These are phyloP conservation scores for Coprinopsis strossmayeri DNA, from an alignment of 768 basidiomycete genomes.

Conservation along the genomic window DNA sequence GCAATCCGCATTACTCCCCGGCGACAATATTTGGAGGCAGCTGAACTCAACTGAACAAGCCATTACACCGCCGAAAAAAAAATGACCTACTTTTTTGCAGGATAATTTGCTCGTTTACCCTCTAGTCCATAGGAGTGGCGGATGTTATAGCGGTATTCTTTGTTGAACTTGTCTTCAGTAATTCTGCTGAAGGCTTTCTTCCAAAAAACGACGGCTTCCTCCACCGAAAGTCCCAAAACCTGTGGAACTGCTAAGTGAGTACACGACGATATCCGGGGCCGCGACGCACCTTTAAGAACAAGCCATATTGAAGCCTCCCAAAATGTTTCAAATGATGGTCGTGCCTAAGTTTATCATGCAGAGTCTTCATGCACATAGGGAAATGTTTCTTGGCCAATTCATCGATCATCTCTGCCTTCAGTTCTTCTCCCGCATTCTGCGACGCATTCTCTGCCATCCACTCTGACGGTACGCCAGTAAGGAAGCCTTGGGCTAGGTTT, in stretches of 20 bases:
- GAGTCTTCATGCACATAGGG: constrained; percentile 90
- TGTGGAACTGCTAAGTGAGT: constrained; percentile 31
- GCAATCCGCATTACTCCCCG: constrained; percentile 49
- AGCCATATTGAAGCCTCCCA: constrained; percentile 83
- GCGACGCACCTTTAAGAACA: constrained; percentile 87
- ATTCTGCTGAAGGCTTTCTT: constrained; percentile 74
- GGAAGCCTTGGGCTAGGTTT: constrained; percentile 90
- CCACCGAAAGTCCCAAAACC: constrained; percentile 90
- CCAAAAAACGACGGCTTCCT: constrained; percentile 94
- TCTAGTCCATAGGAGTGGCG: constrained; percentile 93
- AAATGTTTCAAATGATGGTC: constrained; percentile 91
- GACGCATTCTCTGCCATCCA: constrained; percentile 55
- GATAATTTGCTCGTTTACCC: constrained; percentile 91
- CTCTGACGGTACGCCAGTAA: constrained; percentile 83
- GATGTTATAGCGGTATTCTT: constrained; percentile 96
- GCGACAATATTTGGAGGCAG: constrained; percentile 82
- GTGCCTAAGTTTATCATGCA: constrained; percentile 71
- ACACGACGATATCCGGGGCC: too few relatives aligned
- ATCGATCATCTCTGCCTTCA: constrained; percentile 94
- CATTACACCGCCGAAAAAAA: neutral
- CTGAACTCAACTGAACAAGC: constrained; percentile 34
- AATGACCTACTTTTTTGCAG: constrained; percentile 70
- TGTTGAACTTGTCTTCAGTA: constrained; percentile 95
- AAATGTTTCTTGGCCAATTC: constrained; percentile 82
- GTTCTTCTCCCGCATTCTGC: constrained; percentile 45